Percentiles rank a stretch among this genome's conserved stretches.
phyloP scores from a whole-genome alignment of 192 early-diverging fungal species.

The Coemansia sp. region DNA sequence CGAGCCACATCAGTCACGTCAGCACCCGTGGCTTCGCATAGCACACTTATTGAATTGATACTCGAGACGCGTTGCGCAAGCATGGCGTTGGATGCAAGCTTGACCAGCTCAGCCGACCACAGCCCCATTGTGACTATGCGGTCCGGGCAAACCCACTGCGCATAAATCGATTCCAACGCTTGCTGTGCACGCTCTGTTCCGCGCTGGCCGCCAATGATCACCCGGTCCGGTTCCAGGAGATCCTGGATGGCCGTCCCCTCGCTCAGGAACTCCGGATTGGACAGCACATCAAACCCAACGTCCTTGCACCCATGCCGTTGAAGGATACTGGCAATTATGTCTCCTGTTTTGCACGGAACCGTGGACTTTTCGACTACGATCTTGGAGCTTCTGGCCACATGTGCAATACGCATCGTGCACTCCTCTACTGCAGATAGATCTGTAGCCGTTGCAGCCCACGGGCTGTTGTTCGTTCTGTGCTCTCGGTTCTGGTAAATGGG shows the following conservation, averaged over 20 bases:
- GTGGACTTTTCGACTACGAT: constrained; percentile 95
- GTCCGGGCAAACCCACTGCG: constrained; percentile 80
- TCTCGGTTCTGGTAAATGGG: constrained; percentile 75
- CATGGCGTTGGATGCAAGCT: constrained; percentile 90
- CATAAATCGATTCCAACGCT: constrained; percentile 75
- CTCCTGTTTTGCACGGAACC: constrained; percentile 89
- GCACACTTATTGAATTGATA: constrained; percentile 85
- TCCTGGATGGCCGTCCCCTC: constrained; percentile 89
- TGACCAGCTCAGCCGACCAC: constrained; percentile 95
- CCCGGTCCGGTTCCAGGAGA: constrained; percentile 83
- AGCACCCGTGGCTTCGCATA: constrained; percentile 91
- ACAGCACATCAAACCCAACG: constrained; percentile 81
- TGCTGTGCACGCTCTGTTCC: constrained; percentile 79
- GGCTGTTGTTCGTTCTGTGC: constrained; percentile 1
- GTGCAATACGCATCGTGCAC: constrained; percentile 81
- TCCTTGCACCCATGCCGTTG: constrained; percentile 62
- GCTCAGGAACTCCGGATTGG: constrained; percentile 95
- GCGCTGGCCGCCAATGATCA: constrained; percentile 81
- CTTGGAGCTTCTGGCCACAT: constrained; percentile 74
- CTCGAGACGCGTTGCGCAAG: constrained; percentile 92
- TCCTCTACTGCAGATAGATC: constrained; percentile 74
- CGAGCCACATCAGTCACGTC: constrained; percentile 88
- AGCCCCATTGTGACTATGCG: constrained; percentile 86
- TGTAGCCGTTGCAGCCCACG: constrained; percentile 63
- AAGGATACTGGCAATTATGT: constrained; percentile 81